These are phyloP conservation scores for Cadophora sp. DNA, from an alignment of 2,329 filamentous ascomycete species.

Conservation along the genomic window DNA sequence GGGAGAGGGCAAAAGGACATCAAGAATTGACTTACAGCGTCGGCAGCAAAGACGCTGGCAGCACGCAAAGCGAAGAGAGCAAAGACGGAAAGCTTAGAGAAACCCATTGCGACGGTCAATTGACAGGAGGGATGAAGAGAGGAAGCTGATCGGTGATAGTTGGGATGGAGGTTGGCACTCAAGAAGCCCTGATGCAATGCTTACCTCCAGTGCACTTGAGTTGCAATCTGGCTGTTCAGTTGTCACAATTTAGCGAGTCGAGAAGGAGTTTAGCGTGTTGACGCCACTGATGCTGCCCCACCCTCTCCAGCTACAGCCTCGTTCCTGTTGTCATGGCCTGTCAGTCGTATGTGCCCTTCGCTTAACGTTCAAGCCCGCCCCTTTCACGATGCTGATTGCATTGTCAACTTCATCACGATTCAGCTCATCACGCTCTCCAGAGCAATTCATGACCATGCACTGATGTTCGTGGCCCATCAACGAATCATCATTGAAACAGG, in stretches of 20 bases:
- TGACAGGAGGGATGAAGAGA: slow-evolving; percentile 12
- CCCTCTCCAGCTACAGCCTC: not conserved
- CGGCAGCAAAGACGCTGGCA: slow-evolving; percentile 67
- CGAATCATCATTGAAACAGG: slow-evolving; percentile 2
- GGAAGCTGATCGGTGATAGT: not conserved
- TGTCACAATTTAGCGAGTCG: slow-evolving; percentile 16
- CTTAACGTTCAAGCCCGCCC: not conserved
- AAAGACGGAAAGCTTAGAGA: slow-evolving; percentile 74
- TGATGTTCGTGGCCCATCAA: not conserved
- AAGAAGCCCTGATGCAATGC: not conserved
- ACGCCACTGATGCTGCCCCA: slow-evolving; percentile 3
- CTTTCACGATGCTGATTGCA: not conserved
- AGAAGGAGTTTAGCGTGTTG: not conserved
- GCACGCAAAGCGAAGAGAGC: slow-evolving; percentile 74
- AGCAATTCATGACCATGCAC: not conserved
- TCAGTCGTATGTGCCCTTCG: not conserved
- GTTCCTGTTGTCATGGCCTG: no score
- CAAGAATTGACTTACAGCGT: slow-evolving; percentile 55
- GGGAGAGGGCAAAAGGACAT: not conserved
- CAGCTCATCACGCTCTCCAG: not conserved
- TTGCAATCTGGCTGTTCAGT: slow-evolving; percentile 18
- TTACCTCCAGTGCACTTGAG: not conserved
- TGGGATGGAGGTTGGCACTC: not conserved
- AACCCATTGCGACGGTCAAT: slow-evolving; percentile 65
- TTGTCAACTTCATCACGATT: not conserved